Conservation (phyloP, 2,329 filamentous ascomycete genomes). For the Neofusicoccum laricinum region DNA sequence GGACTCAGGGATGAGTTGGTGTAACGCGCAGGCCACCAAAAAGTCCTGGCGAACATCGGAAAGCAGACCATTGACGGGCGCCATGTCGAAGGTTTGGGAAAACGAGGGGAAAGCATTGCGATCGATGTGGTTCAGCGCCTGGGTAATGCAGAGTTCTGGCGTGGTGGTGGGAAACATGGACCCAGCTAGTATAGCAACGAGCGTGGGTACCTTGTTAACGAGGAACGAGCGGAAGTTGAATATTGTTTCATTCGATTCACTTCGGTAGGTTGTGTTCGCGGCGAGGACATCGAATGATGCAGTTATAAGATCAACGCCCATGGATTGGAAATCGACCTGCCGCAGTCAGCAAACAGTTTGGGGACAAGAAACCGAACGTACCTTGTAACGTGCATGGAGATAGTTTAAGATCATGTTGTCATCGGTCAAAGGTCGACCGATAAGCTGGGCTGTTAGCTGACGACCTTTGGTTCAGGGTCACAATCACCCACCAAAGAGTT, state of each 20-base stretch:
- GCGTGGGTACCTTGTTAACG: slow-evolving; percentile 66
- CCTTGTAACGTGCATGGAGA: slow-evolving; percentile 80
- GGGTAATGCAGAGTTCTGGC: slow-evolving; percentile 63
- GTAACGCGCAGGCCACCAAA: slow-evolving; percentile 83
- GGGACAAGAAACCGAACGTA: slow-evolving; percentile 34
- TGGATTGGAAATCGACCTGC: slow-evolving; percentile 71
- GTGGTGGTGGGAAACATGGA: slow-evolving; percentile 59
- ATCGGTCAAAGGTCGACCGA: slow-evolving; percentile 78
- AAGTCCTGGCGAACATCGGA: slow-evolving; percentile 76
- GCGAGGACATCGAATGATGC: slow-evolving; percentile 87
- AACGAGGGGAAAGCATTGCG: slow-evolving; percentile 62
- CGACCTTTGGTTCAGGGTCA: neutral
- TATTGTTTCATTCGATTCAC: slow-evolving; percentile 56
- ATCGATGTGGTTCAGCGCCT: slow-evolving; percentile 63
- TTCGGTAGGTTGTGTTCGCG: slow-evolving; percentile 60
- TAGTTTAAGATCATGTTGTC: slow-evolving; percentile 76
- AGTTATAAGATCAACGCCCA: slow-evolving; percentile 78
- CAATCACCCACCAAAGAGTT: slow-evolving; percentile 66
- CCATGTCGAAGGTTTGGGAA: slow-evolving; percentile 59
- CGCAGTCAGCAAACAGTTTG: slow-evolving; percentile 26
- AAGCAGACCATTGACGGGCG: slow-evolving; percentile 54
- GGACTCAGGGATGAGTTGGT: slow-evolving; percentile 75
- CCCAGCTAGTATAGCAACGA: slow-evolving; percentile 57
- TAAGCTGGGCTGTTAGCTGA: slow-evolving; percentile 58
- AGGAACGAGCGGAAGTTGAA: slow-evolving; percentile 83